These are phyloP conservation scores for Ormosia emarginata DNA, from an alignment of 306 rosid species.

Conservation along the genomic window DNA sequence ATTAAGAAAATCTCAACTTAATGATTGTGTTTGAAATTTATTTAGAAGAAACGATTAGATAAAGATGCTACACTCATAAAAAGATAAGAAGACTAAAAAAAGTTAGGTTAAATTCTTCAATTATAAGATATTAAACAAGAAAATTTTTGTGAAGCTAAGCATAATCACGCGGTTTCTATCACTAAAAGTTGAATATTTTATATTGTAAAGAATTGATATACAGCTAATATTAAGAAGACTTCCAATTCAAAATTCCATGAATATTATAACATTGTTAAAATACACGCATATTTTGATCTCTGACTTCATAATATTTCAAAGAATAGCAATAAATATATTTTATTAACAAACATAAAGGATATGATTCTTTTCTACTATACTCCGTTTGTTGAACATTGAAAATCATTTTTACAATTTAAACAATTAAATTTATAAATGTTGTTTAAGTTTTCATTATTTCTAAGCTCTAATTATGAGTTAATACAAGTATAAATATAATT, in stretches of 20 bases:
- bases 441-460: not conserved
- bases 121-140: not conserved
- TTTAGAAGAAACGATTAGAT: not conserved
- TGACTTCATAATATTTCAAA: not conserved
- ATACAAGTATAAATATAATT: too few relatives aligned
- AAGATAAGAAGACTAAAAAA: not conserved
- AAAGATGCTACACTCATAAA: constrained; percentile 18
- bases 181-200: not conserved
- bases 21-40: constrained; percentile 30
- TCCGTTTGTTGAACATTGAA: too few relatives aligned
- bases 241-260: not conserved
- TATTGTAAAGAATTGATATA: not conserved
- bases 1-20: constrained; percentile 18
- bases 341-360: not conserved
- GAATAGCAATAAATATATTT: not conserved
- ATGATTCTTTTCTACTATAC: not conserved
- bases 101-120: not conserved
- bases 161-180: not conserved
- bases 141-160: not conserved
- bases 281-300: not conserved
- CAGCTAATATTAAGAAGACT: not conserved
- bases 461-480: too few relatives aligned
- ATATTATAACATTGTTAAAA: not conserved
- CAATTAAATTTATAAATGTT: not conserved
- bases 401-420: too few relatives aligned